These are phyloP conservation scores for Pseudoturritis turrita DNA, from an alignment of 345 rosid species.

Conservation along the genomic window DNA sequence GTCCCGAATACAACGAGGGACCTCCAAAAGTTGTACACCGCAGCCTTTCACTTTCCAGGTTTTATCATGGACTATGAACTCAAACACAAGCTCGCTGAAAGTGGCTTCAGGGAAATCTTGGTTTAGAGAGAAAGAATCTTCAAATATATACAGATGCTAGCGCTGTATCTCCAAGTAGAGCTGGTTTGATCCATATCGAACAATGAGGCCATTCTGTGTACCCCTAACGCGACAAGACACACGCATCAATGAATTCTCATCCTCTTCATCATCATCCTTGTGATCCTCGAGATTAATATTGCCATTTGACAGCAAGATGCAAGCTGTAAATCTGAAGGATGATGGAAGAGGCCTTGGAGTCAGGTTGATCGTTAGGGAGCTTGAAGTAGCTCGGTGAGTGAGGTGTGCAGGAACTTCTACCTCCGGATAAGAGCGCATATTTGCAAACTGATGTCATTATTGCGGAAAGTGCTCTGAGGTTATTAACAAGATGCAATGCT, in stretches of 20 bases:
- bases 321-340: neutral
- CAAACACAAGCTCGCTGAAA: neutral
- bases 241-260: neutral
- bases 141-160: neutral
- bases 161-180: neutral
- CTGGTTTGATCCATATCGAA: neutral
- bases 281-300: neutral
- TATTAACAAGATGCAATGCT: too few species aligned
- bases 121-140: neutral
- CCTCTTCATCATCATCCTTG: neutral
- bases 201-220: neutral
- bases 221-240: neutral
- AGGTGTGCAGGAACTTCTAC: neutral
- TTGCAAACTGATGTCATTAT: neutral
- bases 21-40: neutral
- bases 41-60: neutral
- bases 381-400: neutral
- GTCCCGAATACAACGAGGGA: neutral
- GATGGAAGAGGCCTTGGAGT: neutral
- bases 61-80: neutral
- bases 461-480: too few species aligned
- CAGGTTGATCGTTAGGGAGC: neutral
- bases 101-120: neutral
- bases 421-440: conserved; percentile 1
- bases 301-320: neutral